Conservation (phyloP, 352 stramenopile species). For the Globisporangium barbulae region DNA sequence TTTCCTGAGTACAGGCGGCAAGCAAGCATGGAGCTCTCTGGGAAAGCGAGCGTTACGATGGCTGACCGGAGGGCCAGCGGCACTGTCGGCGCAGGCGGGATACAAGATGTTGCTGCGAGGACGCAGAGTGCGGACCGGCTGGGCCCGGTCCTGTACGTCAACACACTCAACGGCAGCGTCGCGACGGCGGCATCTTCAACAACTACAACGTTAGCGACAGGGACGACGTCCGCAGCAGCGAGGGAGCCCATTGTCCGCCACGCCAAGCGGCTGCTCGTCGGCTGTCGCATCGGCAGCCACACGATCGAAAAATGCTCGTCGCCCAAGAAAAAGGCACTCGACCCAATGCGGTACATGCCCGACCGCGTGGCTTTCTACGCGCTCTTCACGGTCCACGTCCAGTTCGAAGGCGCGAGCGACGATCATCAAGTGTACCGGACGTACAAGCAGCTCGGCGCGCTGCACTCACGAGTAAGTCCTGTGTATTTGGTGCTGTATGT, state of each 20-base stretch:
- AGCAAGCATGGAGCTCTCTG: not conserved
- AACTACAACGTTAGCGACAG: not conserved
- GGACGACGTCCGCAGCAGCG: not conserved
- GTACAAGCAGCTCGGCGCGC: conserved; percentile 57
- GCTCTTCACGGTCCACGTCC: conserved; percentile 54
- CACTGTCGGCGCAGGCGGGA: not conserved
- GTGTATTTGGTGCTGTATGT: not conserved
- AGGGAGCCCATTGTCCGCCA: not conserved
- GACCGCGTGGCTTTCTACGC: conserved; percentile 47
- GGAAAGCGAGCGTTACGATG: not conserved
- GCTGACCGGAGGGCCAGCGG: not conserved
- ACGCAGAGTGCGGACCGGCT: not conserved
- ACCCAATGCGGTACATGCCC: conserved; percentile 66
- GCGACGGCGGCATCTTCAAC: not conserved
- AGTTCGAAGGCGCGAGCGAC: conserved; percentile 35
- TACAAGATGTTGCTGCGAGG: not conserved
- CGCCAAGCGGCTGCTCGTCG: conserved; percentile 11
- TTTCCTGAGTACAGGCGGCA: not conserved
- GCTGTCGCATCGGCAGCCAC: conserved; percentile 51
- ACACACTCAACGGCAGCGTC: not conserved
- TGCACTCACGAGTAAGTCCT: conserved; percentile 42
- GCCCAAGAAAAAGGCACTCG: conserved; percentile 67
- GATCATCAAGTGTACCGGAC: conserved; percentile 58
- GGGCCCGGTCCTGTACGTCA: not conserved
- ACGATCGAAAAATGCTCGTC: conserved; percentile 64